A percentile compares a stretch with the other conserved stretches of the same genome.
phyloP scores from a whole-genome alignment of 2,329 filamentous ascomycete species.

The Neonectria coccinea region DNA sequence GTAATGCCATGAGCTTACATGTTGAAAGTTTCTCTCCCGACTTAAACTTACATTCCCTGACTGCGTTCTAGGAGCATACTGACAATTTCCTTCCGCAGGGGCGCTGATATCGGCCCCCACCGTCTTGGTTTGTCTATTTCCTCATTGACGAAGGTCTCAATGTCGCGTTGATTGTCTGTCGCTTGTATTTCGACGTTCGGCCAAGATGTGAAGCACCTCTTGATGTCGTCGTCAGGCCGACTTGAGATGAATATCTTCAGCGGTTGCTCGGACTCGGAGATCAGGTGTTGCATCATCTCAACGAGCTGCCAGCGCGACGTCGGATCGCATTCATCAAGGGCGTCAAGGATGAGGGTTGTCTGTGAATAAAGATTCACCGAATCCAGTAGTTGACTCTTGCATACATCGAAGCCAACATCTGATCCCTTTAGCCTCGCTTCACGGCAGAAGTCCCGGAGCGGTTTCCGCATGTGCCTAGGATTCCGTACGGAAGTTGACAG shows the following conservation, averaged over 20 bases:
- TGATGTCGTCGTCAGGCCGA: slow-evolving; percentile 1
- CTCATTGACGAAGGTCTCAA: slow-evolving; percentile 6
- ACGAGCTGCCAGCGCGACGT: background rate
- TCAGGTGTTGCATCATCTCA: background rate
- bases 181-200: slow-evolving; percentile 9
- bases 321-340: slow-evolving; percentile 8
- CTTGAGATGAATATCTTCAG: slow-evolving; percentile 6
- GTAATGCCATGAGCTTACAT: background rate
- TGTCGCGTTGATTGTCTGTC: slow-evolving; percentile 6
- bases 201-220: background rate
- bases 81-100: background rate
- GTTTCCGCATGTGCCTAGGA: background rate
- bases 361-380: background rate
- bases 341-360: slow-evolving; percentile 11
- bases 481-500: background rate
- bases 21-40: too few species aligned
- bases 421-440: slow-evolving; percentile 1
- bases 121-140: background rate
- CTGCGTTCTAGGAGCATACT: background rate
- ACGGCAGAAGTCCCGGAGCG: background rate
- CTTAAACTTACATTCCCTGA: slow-evolving; percentile 5
- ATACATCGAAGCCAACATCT: background rate
- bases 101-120: background rate
- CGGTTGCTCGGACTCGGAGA: background rate
- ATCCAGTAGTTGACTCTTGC: background rate